Evolutionary conservation across 495 filamentous ascomycete genomes (phyloP).

Genomic region (Penicillium cataractarum): DNA sequence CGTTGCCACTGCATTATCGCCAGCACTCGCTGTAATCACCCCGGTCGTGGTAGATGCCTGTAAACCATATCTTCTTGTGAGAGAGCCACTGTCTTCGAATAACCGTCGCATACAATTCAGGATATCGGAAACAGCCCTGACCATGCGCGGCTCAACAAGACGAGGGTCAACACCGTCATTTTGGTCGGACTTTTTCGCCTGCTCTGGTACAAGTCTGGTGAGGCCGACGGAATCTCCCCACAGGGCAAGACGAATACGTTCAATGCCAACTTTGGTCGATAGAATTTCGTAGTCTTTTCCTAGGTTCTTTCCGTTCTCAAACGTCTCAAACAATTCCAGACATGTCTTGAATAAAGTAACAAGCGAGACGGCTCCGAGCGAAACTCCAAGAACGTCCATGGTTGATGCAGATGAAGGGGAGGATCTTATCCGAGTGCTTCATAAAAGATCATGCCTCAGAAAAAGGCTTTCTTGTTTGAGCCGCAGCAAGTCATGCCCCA

Average conservation of each 20-base stretch:
- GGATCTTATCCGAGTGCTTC: neutral
- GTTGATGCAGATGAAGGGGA: neutral
- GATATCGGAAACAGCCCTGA: constrained; percentile 7
- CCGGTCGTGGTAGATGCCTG: neutral
- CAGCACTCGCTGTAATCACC: neutral
- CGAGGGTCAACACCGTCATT: neutral
- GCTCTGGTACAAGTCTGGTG: neutral
- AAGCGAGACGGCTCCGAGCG: neutral
- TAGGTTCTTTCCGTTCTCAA: neutral
- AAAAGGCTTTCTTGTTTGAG: too few species aligned
- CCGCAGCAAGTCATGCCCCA: neutral
- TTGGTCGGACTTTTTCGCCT: neutral
- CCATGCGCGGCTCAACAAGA: constrained; percentile 1
- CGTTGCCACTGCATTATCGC: neutral
- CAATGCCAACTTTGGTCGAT: constrained; percentile 8
- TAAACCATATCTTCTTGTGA: constrained; percentile 1
- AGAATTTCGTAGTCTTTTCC: constrained; percentile 12
- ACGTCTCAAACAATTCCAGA: neutral
- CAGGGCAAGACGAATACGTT: constrained; percentile 2
- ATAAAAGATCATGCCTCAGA: too few species aligned
- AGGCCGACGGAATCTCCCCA: constrained; percentile 9
- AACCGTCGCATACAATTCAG: constrained; percentile 7
- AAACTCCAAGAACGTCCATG: neutral
- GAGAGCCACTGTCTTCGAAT: constrained; percentile 8
- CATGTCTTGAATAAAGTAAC: neutral